Conservation (phyloP, 352 stramenopile species). For the Thraustotheca clavata region DNA sequence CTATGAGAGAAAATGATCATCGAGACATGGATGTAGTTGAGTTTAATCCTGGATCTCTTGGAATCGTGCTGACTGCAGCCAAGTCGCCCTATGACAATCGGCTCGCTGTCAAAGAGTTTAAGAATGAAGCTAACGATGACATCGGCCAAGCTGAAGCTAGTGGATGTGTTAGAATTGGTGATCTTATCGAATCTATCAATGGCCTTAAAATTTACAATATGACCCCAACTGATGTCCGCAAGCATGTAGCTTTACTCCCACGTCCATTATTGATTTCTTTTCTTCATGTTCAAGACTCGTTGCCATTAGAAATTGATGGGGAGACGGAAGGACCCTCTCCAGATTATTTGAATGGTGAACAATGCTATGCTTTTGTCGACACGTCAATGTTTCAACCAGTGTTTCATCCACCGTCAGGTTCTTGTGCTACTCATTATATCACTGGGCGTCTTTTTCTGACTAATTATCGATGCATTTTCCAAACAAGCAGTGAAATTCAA, state of each 20-base stretch:
- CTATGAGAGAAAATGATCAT: constrained; percentile 32
- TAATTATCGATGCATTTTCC: constrained; percentile 80
- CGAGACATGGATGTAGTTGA: constrained; percentile 41
- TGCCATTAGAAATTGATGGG: background rate
- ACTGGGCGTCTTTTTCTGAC: constrained; percentile 72
- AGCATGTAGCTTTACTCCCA: constrained; percentile 56
- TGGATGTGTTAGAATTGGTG: constrained; percentile 46
- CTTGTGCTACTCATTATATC: constrained; percentile 59
- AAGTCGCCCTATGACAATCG: constrained; percentile 37
- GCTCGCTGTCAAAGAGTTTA: constrained; percentile 72
- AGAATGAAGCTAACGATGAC: constrained; percentile 23
- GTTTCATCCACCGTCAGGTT: constrained; percentile 26
- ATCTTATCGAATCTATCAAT: constrained; percentile 76
- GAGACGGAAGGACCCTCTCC: constrained; percentile 11
- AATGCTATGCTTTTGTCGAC: constrained; percentile 72
- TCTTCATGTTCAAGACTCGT: constrained; percentile 29
- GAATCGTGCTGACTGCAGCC: constrained; percentile 56
- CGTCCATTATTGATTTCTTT: constrained; percentile 68
- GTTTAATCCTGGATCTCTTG: constrained; percentile 54
- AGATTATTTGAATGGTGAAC: constrained; percentile 55
- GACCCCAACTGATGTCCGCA: constrained; percentile 73
- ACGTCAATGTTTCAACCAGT: constrained; percentile 49
- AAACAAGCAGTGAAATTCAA: constrained; percentile 29
- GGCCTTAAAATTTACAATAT: constrained; percentile 55
- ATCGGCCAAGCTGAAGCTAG: constrained; percentile 52